Conservation (phyloP, 1,139 yeast species). For the Pichia sp. region DNA sequence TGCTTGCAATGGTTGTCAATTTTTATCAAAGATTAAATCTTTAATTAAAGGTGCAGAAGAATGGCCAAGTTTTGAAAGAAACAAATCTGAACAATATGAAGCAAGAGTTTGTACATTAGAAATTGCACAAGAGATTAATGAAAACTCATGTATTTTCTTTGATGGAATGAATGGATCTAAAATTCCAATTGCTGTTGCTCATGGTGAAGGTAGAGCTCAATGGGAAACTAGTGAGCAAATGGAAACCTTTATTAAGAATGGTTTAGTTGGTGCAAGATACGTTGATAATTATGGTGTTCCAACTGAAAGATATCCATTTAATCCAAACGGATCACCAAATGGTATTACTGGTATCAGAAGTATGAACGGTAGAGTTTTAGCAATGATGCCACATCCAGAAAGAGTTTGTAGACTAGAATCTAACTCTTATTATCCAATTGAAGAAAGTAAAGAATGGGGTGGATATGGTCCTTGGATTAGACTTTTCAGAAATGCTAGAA, state of each 20-base stretch:
- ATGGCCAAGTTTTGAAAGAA: constrained; percentile 97
- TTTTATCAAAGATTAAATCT: constrained; percentile 78
- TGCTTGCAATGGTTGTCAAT: constrained; percentile 99
- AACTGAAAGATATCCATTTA: constrained; percentile 82
- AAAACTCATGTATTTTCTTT: constrained; percentile 65
- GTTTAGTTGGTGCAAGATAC: constrained; percentile 62
- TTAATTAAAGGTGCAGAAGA: constrained; percentile 91
- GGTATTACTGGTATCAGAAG: constrained; percentile 92
- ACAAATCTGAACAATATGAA: constrained; percentile 90
- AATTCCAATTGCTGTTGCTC: constrained; percentile 96
- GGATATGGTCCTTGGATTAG: constrained; percentile 92
- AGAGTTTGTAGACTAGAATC: constrained; percentile 84
- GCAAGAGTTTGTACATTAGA: constrained; percentile 93
- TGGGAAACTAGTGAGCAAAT: constrained; percentile 47
- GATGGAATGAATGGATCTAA: constrained; percentile 88
- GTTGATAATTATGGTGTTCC: constrained; percentile 86
- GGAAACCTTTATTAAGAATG: constrained; percentile 41
- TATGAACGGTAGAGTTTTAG: constrained; percentile 90
- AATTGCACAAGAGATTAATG: constrained; percentile 46
- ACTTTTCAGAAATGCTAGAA: constrained; percentile 87
- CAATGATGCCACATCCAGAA: constrained; percentile 99
- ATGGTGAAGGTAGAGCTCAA: constrained; percentile 94
- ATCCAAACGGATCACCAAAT: constrained; percentile 93
- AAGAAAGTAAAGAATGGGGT: constrained; percentile 62
- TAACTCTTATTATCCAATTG: constrained; percentile 84